Percentiles rank a stretch among this genome's conserved stretches.
Evolutionary conservation across 169 alveolate species (phyloP).

Genomic region (Babesia ovata): DNA sequence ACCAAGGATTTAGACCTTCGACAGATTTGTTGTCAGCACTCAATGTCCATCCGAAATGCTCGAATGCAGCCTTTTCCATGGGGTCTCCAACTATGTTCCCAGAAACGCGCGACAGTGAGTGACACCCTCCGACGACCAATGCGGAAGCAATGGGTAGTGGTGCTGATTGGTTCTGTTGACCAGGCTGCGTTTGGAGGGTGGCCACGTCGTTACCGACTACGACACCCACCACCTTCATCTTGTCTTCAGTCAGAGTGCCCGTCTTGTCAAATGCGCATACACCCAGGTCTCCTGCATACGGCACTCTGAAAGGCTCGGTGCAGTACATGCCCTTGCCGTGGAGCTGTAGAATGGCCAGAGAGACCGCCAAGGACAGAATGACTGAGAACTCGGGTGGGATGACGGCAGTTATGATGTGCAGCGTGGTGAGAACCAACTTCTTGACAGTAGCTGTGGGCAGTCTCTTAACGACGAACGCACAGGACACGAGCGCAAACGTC

Average conservation of each 20-base stretch:
- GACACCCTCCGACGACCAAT: constrained; percentile 93
- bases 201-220: constrained; percentile 51
- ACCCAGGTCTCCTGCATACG: constrained; percentile 92
- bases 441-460: constrained; percentile 52
- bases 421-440: constrained; percentile 91
- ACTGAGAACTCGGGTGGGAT: constrained; percentile 99
- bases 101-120: constrained; percentile 87
- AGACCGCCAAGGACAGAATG: constrained; percentile 95
- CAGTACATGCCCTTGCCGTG: constrained; percentile 92
- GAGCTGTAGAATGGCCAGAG: constrained; percentile 90
- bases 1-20: constrained; percentile 32
- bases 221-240: constrained; percentile 82
- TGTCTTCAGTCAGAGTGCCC: constrained; percentile 96
- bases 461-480: constrained; percentile 87
- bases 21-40: constrained; percentile 33
- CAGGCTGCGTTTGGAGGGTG: constrained; percentile 20
- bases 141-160: constrained; percentile 80
- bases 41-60: constrained; percentile 65
- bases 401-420: constrained; percentile 96
- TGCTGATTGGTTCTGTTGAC: constrained; percentile 16
- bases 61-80: constrained; percentile 89
- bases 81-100: constrained; percentile 94
- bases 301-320: constrained; percentile 97
- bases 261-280: constrained; percentile 97
- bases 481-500: constrained; percentile 91